Evolutionary conservation across 208 protist genomes (phyloP), one percentile per base, ranked within the genome.

Genomic region (Leishmania aethiopica): DNA sequence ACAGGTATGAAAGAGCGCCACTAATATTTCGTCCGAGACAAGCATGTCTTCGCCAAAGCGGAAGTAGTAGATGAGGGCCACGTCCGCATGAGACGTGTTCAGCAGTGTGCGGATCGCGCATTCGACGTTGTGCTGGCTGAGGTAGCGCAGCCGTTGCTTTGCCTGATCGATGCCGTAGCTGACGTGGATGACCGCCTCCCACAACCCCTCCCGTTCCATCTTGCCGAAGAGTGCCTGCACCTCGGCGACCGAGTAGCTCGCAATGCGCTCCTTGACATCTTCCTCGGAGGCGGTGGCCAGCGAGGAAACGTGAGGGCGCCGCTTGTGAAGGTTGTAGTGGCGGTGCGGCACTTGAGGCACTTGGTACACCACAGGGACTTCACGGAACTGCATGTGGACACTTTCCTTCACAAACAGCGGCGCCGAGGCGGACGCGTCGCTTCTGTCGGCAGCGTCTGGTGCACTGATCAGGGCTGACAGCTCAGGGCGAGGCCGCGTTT

Each of bases 1-100:
- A 66, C 88, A 91, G 1, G 82, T 77, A 75, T 96, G 90, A 82
- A 95, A 96, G 10, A 96, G 80, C 3, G 89, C 80, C 3, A 93
- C 81, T 3, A 95, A 28, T 53, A 94, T 88, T 13, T 95, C 92
- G 73, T 95, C 92, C 8, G 89, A 85, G 49, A 90, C 66, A 25
- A 96, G 81, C 32, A 94, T 88, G 60, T 96, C 93, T 59, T 89
- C 84, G 19, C 81, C 89, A 73, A 91, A 93, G 42, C 79, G 77
- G 62, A 96, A 86, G 81, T 88, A 94, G 76, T 88, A 96, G 11
- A 91, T 84, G 25, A 93, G 81, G 0, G 88, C 93, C 22, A 82
- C 67, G 35, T 92, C 80, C 3, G 66, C 19, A 45, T 91, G 74
- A 10, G 82, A 78, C 1, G 90, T 80, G 28, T 81, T 71, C 15